Base-by-base conservation (phyloP, 768 basidiomycete genomes). In the Chalciporus pseudorubinellus region DNA sequence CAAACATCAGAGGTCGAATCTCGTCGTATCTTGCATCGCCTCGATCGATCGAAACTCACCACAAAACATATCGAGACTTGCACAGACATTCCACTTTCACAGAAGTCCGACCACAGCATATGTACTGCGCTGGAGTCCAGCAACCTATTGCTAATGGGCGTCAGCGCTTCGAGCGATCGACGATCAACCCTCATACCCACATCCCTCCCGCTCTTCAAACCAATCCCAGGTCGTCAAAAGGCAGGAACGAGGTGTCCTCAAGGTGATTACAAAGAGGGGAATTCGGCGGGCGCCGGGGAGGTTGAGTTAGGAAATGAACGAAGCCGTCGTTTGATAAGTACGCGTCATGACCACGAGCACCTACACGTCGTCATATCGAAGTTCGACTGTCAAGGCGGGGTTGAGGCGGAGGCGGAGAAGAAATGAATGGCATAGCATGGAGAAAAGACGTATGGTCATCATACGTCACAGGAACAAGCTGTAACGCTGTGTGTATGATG, bases 391-490 rank as follows among this genome's bases (percentile, higher is more conserved):
- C 59, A 59, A 57, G 53, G 64, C 48, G 65, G 65, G 65, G 64
- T 65, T 64, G 55, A 54, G 31, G 60, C 65, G 62, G 65, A 56
- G 58, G 64, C 52, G 61, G 65, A 59, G 53, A 48, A 22, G 58
- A 48, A n/a, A 56, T 53, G 51, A 52, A 60, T 36, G 14, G 28
- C 26, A 24, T 31, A 31, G 29, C 29, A 11, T 31, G 29, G 29
- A 31, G 16, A 48, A 21, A 34, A 18, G n/a, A 42, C 42, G 39
- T 33, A 29, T 42, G 19, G 55, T 40, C 43, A 33, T 62, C 29
- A 48, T 67, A 58, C 65, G 61, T 67, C 65, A 66, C 59, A 67
- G 65, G 65, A 58, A 66, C 65, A 22, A 21, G 39, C 24, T 13
- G 19, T 20, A 14, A 41, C 40, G 12, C 40, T 1, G 39, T 50